Percentiles rank a stretch among this genome's conserved stretches.
Conservation (phyloP, 2,329 filamentous ascomycete genomes). For the Mollisiaceae sp. region DNA sequence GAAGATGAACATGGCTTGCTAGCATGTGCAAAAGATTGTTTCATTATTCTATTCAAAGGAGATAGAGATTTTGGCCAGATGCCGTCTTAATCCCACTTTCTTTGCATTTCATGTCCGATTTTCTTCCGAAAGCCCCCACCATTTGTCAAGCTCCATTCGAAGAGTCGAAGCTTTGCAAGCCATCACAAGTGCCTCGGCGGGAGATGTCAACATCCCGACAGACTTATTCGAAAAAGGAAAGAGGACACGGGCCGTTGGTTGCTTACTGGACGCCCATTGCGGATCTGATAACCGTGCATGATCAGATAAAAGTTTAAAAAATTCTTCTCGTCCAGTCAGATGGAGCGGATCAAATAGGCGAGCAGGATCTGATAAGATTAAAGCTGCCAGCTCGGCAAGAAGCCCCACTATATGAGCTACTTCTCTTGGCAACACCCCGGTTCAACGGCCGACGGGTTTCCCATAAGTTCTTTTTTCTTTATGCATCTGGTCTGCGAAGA, state of each 20-base stretch:
- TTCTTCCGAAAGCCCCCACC: neutral
- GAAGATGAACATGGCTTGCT: too few species aligned
- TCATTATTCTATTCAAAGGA: too few species aligned
- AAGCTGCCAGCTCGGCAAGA: neutral
- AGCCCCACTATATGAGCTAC: neutral
- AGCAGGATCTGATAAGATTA: too few species aligned
- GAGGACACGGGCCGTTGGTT: neutral
- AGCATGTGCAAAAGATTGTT: too few species aligned
- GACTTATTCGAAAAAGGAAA: neutral
- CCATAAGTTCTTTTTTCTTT: neutral
- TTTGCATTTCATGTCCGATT: neutral
- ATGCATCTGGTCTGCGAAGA: neutral
- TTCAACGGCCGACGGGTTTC: neutral
- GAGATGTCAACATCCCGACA: neutral
- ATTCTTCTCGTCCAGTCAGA: neutral
- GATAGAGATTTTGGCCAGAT: neutral
- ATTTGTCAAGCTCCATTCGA: neutral
- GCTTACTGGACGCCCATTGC: neutral
- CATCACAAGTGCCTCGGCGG: neutral
- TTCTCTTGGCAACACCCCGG: neutral
- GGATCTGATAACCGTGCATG: neutral
- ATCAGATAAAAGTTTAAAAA: neutral
- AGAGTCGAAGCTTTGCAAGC: neutral
- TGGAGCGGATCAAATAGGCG: too few species aligned
- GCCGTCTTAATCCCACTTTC: neutral